Evolutionary conservation across 2,329 filamentous ascomycete genomes (phyloP), one percentile per base, ranked within the genome.

Genomic region (Phialophora expanda): DNA sequence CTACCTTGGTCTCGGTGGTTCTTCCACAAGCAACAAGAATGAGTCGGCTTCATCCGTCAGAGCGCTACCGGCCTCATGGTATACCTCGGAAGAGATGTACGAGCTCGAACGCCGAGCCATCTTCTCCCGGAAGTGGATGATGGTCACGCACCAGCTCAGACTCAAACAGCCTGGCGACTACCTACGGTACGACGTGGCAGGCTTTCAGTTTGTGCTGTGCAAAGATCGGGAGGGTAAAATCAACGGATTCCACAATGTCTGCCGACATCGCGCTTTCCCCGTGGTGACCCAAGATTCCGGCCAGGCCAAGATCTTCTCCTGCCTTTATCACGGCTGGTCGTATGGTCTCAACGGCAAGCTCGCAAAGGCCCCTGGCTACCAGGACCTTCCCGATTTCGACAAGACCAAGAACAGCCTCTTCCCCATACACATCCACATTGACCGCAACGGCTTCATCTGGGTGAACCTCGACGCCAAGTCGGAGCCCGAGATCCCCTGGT

Each of bases 251-350:
- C 86, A 88, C 77, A 88, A 89, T 71, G 79, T 88, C 44, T 88
- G 87, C 75, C 77, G 86, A 1, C 87, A 89, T 73, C 80, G 86
- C 6, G 86, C 86, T 20, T 89, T 84, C 71, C 69, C 67, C 0
- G 81, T 89, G 5, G 84, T 87, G n/a, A 80, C 56, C 14, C 55
- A 66, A 51, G 59, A 68, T 4, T 14, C 62, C 22, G 70, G 70
- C 5, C 61, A 64, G 20, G 58, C 65, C 44, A 67, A 76, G 67
- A 82, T 88, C 41, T 80, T 89, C 34, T 78, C 82, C 0, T 89
- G 86, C 78, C 83, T 83, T 64, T 88, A 89, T 71, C 86, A 88
- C 72, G 86, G 86, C 53, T 89, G 86, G 86, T 86, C 84, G 1
- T 88, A 88, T 66, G 83, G 85, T 41, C 77, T 86, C 1, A 81